Percentiles rank a stretch among this genome's conserved stretches.
These are phyloP conservation scores for Pseudogymnoascus sp. DNA, from an alignment of 2,329 filamentous ascomycete species.

Conservation along the genomic window DNA sequence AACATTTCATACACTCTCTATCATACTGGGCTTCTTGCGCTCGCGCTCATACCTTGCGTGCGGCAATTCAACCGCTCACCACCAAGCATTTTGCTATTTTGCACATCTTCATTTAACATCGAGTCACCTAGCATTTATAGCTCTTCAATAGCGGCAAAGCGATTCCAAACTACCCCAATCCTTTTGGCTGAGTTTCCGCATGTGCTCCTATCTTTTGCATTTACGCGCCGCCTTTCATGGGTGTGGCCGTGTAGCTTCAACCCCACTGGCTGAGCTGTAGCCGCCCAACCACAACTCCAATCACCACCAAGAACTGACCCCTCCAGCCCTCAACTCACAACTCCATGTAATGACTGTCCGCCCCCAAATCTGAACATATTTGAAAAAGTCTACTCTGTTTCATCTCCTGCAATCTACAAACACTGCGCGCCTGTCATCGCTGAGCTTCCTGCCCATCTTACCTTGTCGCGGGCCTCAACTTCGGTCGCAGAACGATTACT, in stretches of 20 bases:
- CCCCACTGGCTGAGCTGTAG: conserved; percentile 8
- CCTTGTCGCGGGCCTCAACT: conserved; percentile 13
- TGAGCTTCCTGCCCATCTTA: conserved; percentile 13
- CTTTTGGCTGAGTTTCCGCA: background rate
- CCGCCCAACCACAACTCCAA: conserved; percentile 8
- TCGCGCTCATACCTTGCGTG: background rate
- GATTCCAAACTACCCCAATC: background rate
- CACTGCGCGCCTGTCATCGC: conserved; percentile 15
- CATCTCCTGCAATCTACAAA: conserved; percentile 15
- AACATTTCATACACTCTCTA: background rate
- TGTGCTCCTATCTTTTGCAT: conserved; percentile 1
- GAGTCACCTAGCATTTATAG: background rate
- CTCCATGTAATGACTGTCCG: conserved; percentile 5
- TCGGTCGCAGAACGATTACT: conserved; percentile 22
- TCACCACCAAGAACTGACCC: conserved; percentile 6
- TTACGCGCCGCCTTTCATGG: conserved; percentile 9
- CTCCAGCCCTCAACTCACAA: conserved; percentile 2
- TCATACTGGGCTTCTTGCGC: background rate
- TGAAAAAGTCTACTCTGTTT: conserved; percentile 14
- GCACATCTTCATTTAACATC: background rate
- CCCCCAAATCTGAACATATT: conserved; percentile 11
- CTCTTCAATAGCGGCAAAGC: conserved; percentile 1
- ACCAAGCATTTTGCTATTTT: background rate
- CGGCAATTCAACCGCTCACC: background rate
- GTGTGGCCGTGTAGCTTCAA: conserved; percentile 3